These are phyloP conservation scores for Metschnikowia drakensbergensis DNA, from an alignment of 805 yeast genomes.

Conservation along the genomic window DNA sequence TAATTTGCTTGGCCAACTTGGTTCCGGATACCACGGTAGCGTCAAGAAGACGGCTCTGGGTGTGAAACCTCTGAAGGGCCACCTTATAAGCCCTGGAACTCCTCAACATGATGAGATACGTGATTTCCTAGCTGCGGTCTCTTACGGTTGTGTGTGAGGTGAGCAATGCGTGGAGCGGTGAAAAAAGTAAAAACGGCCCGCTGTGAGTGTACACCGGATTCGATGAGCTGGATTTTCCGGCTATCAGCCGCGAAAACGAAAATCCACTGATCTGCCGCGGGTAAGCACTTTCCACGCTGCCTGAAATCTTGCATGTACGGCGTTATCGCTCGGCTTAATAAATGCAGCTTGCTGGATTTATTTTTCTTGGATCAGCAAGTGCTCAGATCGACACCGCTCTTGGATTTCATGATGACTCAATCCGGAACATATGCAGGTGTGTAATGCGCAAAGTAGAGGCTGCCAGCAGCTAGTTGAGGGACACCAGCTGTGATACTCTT, in stretches of 20 bases:
- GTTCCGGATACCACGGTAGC: constrained; percentile 43
- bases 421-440: too few species aligned
- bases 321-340: too few species aligned
- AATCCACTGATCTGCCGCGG: too few species aligned
- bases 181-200: constrained; percentile 1
- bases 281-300: background rate
- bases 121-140: background rate
- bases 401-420: too few species aligned
- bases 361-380: too few species aligned
- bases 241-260: background rate
- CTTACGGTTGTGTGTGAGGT: background rate
- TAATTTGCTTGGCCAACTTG: constrained; percentile 36
- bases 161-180: background rate
- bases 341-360: too few species aligned
- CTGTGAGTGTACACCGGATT: background rate
- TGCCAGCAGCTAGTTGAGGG: too few species aligned
- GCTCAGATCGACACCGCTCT: too few species aligned
- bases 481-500: too few species aligned
- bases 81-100: constrained; percentile 11
- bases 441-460: too few species aligned
- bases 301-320: background rate
- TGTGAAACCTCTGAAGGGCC: constrained; percentile 11
- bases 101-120: constrained; percentile 10
- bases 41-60: constrained; percentile 19
- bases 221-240: constrained; percentile 3